A percentile compares a stretch with the other conserved stretches of the same genome.
Conservation (phyloP, 257 asterid genomes). For the Penstemon eatonii region DNA sequence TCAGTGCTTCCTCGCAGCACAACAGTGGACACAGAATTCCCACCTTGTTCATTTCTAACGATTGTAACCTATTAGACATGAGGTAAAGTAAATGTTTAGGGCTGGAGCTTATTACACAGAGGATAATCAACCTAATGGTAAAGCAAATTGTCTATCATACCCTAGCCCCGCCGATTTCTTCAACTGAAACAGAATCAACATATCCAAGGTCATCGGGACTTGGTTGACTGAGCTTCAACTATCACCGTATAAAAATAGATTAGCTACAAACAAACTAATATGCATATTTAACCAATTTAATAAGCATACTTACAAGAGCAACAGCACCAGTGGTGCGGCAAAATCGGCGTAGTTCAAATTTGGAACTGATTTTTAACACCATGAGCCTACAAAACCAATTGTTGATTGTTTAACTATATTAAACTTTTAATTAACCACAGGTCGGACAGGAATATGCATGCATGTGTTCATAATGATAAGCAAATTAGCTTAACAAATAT, state of each 20-base stretch:
- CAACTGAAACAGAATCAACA: conserved; percentile 91
- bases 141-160: conserved; percentile 44
- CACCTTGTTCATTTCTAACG: conserved; percentile 95
- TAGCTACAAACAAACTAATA: conserved; percentile 20
- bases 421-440: neutral
- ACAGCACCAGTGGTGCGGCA: conserved; percentile 95
- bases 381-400: conserved; percentile 64
- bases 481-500: neutral
- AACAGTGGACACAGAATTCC: conserved; percentile 85
- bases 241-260: conserved; percentile 37
- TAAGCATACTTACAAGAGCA: conserved; percentile 66
- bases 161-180: conserved; percentile 96
- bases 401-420: conserved; percentile 24
- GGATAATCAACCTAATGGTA: conserved; percentile 10
- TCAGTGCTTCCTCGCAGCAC: conserved; percentile 97
- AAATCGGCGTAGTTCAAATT: conserved; percentile 90
- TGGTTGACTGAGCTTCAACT: conserved; percentile 91
- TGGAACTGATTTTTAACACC: conserved; percentile 92
- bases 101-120: conserved; percentile 10
- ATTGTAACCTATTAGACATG: conserved; percentile 69
- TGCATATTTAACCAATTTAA: conserved; percentile 13
- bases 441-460: neutral
- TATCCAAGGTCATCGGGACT: conserved; percentile 92
- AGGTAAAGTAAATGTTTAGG: conserved; percentile 21
- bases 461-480: neutral